Conservation (phyloP, 2,329 filamentous ascomycete species). For the Dactylellina parvicollis region DNA sequence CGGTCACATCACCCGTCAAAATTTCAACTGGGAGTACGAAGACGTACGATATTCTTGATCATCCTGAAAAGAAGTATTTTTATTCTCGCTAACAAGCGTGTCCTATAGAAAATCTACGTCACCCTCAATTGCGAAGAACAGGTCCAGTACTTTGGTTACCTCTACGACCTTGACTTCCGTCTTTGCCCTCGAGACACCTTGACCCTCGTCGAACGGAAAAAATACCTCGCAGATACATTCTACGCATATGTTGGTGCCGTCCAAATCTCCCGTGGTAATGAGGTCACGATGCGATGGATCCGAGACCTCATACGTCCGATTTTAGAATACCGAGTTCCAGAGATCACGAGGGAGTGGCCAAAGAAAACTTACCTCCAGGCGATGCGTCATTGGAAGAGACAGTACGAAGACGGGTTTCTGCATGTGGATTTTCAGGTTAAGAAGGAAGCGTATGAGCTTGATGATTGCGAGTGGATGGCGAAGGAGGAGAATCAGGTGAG, state of each 20-base stretch:
- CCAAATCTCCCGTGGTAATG: conserved; percentile 3
- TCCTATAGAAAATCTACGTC: background rate
- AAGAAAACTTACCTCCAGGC: background rate
- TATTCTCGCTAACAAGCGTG: background rate
- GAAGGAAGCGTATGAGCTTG: background rate
- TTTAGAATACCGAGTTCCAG: conserved; percentile 9
- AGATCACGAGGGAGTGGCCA: conserved; percentile 13
- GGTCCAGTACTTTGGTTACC: conserved; percentile 9
- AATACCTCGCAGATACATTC: conserved; percentile 15
- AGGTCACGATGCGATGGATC: conserved; percentile 10
- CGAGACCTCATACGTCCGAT: conserved; percentile 19
- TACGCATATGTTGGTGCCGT: conserved; percentile 32
- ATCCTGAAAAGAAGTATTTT: background rate
- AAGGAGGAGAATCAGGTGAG: background rate
- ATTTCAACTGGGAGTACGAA: conserved; percentile 17
- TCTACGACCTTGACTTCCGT: conserved; percentile 27
- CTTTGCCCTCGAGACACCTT: background rate
- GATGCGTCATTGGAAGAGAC: background rate
- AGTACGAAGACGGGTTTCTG: background rate
- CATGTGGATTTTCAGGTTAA: conserved; percentile 2
- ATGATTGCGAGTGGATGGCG: conserved; percentile 10
- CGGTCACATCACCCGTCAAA: background rate
- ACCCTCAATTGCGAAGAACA: conserved; percentile 5
- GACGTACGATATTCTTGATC: background rate
- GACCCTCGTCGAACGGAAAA: background rate